Conservation (phyloP, 805 yeast species). For the Zygosaccharomyces siamensis region DNA sequence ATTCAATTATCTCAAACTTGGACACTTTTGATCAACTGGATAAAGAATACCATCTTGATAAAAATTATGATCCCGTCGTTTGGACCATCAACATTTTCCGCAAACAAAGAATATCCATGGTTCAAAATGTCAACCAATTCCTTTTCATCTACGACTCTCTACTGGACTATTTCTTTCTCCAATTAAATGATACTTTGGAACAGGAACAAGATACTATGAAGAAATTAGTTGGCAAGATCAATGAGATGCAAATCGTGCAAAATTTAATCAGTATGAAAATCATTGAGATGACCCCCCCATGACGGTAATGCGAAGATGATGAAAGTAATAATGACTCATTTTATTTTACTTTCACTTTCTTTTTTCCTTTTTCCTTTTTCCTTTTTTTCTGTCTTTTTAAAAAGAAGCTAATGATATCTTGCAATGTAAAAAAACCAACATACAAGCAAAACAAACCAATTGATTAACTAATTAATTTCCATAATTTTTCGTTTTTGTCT, state of each 20-base stretch:
- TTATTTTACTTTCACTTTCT: not conserved
- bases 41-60: conserved; percentile 5
- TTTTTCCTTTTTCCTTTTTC: not conserved
- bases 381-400: not conserved
- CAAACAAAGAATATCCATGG: conserved; percentile 77
- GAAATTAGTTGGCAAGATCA: conserved; percentile 10
- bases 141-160: conserved; percentile 65
- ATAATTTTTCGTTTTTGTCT: conserved; percentile 1
- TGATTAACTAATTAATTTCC: not conserved
- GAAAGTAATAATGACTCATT: not conserved
- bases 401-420: conserved; percentile 2
- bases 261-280: conserved; percentile 9
- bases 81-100: conserved; percentile 62
- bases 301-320: not conserved
- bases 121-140: conserved; percentile 73
- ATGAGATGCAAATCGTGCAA: conserved; percentile 10
- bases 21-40: conserved; percentile 20
- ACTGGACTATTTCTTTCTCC: conserved; percentile 28
- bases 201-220: conserved; percentile 7
- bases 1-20: conserved; percentile 46
- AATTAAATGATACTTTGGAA: conserved; percentile 13
- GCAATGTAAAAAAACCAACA: not conserved
- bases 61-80: conserved; percentile 49
- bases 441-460: not conserved
- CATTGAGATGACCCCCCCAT: conserved; percentile 8